Percentiles rank a stretch among this genome's conserved stretches.
Evolutionary conservation across 2,329 filamentous ascomycete species (phyloP).

Genomic region (Phialophora verrucosa): DNA sequence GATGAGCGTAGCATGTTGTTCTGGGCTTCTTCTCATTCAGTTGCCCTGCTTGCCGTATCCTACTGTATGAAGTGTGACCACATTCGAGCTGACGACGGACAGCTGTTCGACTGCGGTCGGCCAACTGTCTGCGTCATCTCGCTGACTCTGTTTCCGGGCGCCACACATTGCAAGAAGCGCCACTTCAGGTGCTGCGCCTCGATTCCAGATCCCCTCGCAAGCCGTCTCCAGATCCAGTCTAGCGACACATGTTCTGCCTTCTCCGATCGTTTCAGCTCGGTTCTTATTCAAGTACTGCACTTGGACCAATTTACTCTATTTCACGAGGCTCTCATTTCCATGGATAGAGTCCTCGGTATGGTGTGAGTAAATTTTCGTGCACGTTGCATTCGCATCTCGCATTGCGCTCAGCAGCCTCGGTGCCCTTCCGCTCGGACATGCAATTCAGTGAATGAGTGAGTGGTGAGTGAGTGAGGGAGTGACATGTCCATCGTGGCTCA

Average conservation of each 20-base stretch:
- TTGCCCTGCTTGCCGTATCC: too few relatives aligned
- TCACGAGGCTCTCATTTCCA: background rate
- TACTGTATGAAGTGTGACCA: background rate
- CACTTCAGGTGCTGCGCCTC: conserved; percentile 1
- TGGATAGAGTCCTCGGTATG: background rate
- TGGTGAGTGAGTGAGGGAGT: background rate
- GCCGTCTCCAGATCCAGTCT: background rate
- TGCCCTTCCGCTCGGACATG: background rate
- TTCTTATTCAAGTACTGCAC: too few relatives aligned
- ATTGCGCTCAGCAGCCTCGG: background rate
- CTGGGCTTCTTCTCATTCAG: too few relatives aligned
- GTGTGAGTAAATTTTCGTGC: background rate
- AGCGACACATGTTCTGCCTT: background rate
- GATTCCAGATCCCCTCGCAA: background rate
- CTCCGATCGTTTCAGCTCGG: background rate
- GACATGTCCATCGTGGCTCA: conserved; percentile 14
- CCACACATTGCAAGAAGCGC: background rate
- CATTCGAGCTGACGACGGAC: background rate
- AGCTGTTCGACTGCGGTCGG: background rate
- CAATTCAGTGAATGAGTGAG: background rate
- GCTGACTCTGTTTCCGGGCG: background rate
- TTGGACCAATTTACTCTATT: background rate
- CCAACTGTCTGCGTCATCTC: background rate
- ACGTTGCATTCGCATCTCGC: conserved; percentile 6
- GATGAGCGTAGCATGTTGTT: too few relatives aligned